These are phyloP conservation scores for Collybia sordida DNA, from an alignment of 768 basidiomycete species.

Conservation along the genomic window DNA sequence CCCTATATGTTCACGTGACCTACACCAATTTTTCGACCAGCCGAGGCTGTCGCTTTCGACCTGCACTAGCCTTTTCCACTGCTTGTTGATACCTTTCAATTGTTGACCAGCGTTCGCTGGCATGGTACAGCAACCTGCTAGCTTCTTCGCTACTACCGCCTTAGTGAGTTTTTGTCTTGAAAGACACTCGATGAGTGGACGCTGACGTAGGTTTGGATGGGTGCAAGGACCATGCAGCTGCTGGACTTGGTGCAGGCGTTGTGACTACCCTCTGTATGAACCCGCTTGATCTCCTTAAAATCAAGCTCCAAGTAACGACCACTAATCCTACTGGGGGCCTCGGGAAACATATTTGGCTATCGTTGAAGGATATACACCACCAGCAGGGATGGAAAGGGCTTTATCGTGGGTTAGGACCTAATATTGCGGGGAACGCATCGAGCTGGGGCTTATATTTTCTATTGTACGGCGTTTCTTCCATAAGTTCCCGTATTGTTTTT, in stretches of 20 bases:
- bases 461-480: conserved; percentile 62
- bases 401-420: conserved; percentile 88
- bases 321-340: conserved; percentile 56
- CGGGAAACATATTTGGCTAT: conserved; percentile 73
- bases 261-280: conserved; percentile 95
- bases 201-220: conserved; percentile 2
- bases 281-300: conserved; percentile 93
- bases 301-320: conserved; percentile 89
- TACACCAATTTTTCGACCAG: no score
- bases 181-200: background rate
- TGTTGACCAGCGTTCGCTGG: conserved; percentile 25
- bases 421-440: conserved; percentile 91
- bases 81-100: background rate
- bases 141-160: conserved; percentile 52
- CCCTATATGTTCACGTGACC: no score
- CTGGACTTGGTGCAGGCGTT: conserved; percentile 91
- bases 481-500: background rate
- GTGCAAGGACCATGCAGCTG: conserved; percentile 89
- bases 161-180: conserved; percentile 30
- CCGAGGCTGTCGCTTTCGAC: no score
- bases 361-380: conserved; percentile 70
- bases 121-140: conserved; percentile 43
- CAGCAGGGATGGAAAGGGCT: conserved; percentile 81
- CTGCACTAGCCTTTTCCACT: no score
- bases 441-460: conserved; percentile 99